Conservation (phyloP, 2,329 filamentous ascomycete genomes). For the Diaporthe batatas region DNA sequence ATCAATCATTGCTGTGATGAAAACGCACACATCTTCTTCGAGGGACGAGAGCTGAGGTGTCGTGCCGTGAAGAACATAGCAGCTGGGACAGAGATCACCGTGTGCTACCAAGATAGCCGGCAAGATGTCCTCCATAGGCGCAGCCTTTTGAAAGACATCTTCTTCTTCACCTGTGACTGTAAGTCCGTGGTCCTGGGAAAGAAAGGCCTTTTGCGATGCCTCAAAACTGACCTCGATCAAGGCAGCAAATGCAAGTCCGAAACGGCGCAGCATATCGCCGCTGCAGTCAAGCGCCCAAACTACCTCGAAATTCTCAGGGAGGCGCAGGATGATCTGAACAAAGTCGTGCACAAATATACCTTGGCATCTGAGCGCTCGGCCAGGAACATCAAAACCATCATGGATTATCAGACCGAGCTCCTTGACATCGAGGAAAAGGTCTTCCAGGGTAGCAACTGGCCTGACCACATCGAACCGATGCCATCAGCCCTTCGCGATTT, state of each 20-base stretch:
- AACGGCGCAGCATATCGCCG: slow-evolving; percentile 41
- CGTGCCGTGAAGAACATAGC: slow-evolving; percentile 50
- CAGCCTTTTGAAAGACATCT: slow-evolving; percentile 43
- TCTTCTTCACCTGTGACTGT: slow-evolving; percentile 50
- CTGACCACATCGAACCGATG: slow-evolving; percentile 49
- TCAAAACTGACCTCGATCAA: slow-evolving; percentile 26
- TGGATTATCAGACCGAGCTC: slow-evolving; percentile 43
- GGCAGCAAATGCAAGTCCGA: slow-evolving; percentile 49
- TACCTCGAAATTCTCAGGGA: slow-evolving; percentile 42
- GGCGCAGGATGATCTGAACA: slow-evolving; percentile 42
- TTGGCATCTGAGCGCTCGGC: slow-evolving; percentile 40
- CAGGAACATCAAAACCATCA: slow-evolving; percentile 41
- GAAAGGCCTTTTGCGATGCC: not conserved
- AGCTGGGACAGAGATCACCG: slow-evolving; percentile 52
- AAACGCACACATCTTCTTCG: slow-evolving; percentile 52
- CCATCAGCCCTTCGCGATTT: slow-evolving; percentile 45
- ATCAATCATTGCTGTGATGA: slow-evolving; percentile 55
- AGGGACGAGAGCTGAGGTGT: slow-evolving; percentile 50
- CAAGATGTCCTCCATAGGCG: slow-evolving; percentile 46
- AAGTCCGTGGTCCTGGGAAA: slow-evolving; percentile 14
- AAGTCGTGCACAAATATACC: slow-evolving; percentile 41
- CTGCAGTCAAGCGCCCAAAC: slow-evolving; percentile 33
- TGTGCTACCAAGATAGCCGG: slow-evolving; percentile 49
- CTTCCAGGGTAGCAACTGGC: slow-evolving; percentile 46
- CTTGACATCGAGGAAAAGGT: slow-evolving; percentile 41